A percentile compares a stretch with the other conserved stretches of the same genome.
These are phyloP conservation scores for Candida labiduridarum DNA, from an alignment of 1,139 yeast genomes.

Conservation along the genomic window DNA sequence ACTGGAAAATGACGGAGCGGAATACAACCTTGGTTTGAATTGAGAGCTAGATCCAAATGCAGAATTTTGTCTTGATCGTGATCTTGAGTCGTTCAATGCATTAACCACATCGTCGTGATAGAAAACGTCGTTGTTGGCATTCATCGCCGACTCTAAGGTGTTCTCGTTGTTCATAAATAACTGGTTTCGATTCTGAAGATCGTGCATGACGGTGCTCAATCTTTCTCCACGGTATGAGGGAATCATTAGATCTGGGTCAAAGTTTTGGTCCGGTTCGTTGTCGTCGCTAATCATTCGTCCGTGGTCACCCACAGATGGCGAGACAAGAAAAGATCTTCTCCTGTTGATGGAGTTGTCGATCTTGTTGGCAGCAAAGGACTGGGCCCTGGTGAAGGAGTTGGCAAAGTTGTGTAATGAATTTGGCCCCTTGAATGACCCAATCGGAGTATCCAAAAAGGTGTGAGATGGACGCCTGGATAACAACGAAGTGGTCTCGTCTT, in stretches of 20 bases:
- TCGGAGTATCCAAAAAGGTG: slow-evolving; percentile 38
- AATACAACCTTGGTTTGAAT: slow-evolving; percentile 18
- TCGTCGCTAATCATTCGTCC: slow-evolving; percentile 42
- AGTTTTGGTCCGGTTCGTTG: slow-evolving; percentile 40
- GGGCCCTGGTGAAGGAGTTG: slow-evolving; percentile 50
- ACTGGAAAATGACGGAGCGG: slow-evolving; percentile 41
- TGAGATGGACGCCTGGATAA: slow-evolving; percentile 27
- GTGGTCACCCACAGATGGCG: slow-evolving; percentile 14
- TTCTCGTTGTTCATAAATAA: slow-evolving; percentile 25
- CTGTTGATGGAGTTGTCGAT: slow-evolving; percentile 48
- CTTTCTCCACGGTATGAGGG: slow-evolving; percentile 68
- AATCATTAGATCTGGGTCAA: slow-evolving; percentile 71
- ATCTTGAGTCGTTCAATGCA: slow-evolving; percentile 31
- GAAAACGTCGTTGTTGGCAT: slow-evolving; percentile 38
- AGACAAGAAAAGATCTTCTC: slow-evolving; percentile 41
- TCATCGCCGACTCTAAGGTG: slow-evolving; percentile 14
- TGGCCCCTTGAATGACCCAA: slow-evolving; percentile 51
- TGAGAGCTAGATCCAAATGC: slow-evolving; percentile 18
- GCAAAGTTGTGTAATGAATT: slow-evolving; percentile 52
- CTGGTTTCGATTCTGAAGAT: slow-evolving; percentile 30
- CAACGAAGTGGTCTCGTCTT: slow-evolving; percentile 12
- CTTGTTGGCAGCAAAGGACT: slow-evolving; percentile 46
- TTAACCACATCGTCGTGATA: slow-evolving; percentile 42
- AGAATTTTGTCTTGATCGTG: slow-evolving; percentile 40
- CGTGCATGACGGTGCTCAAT: slow-evolving; percentile 56